These are phyloP conservation scores for Rhynchosporium secalis DNA, from an alignment of 2,329 filamentous ascomycete genomes.

Conservation along the genomic window DNA sequence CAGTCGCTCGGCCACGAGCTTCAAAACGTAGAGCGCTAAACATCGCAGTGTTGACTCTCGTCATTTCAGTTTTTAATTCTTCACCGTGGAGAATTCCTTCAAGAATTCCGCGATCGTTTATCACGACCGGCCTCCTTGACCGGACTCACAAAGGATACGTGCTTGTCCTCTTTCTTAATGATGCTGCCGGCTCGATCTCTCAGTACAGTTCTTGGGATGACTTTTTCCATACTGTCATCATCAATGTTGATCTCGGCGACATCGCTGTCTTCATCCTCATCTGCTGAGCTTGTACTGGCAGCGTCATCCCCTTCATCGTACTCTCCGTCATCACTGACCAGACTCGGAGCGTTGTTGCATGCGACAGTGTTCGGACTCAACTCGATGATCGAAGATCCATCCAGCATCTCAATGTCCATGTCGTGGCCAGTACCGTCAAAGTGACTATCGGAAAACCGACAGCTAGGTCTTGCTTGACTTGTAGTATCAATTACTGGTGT, in stretches of 20 bases:
- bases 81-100: neutral
- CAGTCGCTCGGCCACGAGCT: conserved; percentile 11
- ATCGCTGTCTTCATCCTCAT: conserved; percentile 60
- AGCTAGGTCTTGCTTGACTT: conserved; percentile 21
- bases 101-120: conserved; percentile 24
- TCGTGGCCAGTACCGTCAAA: conserved; percentile 26
- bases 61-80: neutral
- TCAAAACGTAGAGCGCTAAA: conserved; percentile 16
- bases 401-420: conserved; percentile 45
- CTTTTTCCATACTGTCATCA: conserved; percentile 45
- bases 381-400: conserved; percentile 58
- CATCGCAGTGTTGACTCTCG: conserved; percentile 5
- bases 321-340: conserved; percentile 79
- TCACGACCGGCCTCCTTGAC: conserved; percentile 36
- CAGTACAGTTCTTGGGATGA: conserved; percentile 33
- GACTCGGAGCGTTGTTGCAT: conserved; percentile 75
- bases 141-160: conserved; percentile 42
- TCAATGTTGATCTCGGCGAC: conserved; percentile 63
- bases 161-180: conserved; percentile 39
- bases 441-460: conserved; percentile 27
- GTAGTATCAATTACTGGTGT: conserved; percentile 35
- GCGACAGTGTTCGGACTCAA: conserved; percentile 68
- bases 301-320: conserved; percentile 68
- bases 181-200: conserved; percentile 31
- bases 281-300: conserved; percentile 49